These are phyloP conservation scores for Phytophthora cajani DNA, from an alignment of 352 stramenopile genomes.

Conservation along the genomic window DNA sequence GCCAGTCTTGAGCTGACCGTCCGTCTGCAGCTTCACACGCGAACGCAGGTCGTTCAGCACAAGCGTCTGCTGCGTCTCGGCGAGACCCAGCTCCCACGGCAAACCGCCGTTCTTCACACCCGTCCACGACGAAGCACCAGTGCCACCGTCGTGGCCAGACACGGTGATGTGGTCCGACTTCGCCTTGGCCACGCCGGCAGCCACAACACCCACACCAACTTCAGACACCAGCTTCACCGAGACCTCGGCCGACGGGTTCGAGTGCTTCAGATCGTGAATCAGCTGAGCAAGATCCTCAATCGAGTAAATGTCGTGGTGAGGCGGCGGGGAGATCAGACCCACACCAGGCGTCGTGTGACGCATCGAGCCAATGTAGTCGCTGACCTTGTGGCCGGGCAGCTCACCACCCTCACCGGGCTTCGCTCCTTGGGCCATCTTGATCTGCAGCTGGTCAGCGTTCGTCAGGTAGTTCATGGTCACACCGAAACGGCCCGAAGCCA, in stretches of 20 bases:
- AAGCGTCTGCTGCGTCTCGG: conserved; percentile 97
- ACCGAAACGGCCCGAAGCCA: conserved; percentile 96
- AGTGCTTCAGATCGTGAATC: conserved; percentile 98
- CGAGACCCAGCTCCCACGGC: conserved; percentile 96
- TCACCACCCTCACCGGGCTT: conserved; percentile 97
- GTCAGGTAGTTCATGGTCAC: conserved; percentile 97
- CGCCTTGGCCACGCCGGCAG: conserved; percentile 90
- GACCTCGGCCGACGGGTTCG: conserved; percentile 93
- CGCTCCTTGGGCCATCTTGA: conserved; percentile 98
- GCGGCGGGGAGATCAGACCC: conserved; percentile 95
- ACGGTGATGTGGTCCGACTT: conserved; percentile 97
- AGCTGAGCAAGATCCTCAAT: conserved; percentile 98
- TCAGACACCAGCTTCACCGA: conserved; percentile 97
- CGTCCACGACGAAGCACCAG: conserved; percentile 95
- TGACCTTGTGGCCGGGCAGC: conserved; percentile 96
- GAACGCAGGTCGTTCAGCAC: conserved; percentile 95
- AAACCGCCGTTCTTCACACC: conserved; percentile 94
- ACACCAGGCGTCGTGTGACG: conserved; percentile 97
- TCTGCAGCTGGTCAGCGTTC: conserved; percentile 98
- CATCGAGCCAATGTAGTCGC: conserved; percentile 96
- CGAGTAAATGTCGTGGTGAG: conserved; percentile 98
- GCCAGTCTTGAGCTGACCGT: conserved; percentile 95
- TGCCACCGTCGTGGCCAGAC: conserved; percentile 95
- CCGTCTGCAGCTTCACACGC: conserved; percentile 94
- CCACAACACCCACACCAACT: conserved; percentile 96